These are phyloP conservation scores for Vitis hybrid DNA, from an alignment of 177 flowering plant genomes.

Conservation along the genomic window DNA sequence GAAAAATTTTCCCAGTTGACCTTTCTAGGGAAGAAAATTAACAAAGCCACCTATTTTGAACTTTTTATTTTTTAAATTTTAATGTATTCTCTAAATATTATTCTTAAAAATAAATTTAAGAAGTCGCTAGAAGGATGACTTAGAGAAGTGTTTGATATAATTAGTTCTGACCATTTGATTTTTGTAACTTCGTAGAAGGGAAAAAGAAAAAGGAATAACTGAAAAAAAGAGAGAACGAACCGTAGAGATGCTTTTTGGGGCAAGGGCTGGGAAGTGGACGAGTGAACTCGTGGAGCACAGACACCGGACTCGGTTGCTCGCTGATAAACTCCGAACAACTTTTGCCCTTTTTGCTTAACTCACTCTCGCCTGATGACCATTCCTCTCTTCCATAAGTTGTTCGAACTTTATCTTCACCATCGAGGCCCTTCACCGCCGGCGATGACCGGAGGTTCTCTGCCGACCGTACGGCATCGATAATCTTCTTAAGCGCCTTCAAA, in stretches of 20 bases:
- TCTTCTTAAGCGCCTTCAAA: conserved; percentile 57
- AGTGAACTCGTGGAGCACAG: conserved; percentile 43
- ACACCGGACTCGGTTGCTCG: conserved; percentile 63
- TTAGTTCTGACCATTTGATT: too few species aligned
- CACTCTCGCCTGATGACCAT: neutral
- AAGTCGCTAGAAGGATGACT: too few species aligned
- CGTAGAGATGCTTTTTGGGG: neutral
- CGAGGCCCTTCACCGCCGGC: neutral
- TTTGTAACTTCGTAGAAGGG: too few species aligned
- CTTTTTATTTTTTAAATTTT: too few species aligned
- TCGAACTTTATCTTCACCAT: neutral
- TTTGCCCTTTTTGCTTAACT: conserved; percentile 6
- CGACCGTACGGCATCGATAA: conserved; percentile 50
- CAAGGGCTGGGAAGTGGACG: conserved; percentile 6
- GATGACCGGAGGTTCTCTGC: conserved; percentile 14
- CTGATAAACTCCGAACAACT: conserved; percentile 16
- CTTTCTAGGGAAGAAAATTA: too few species aligned
- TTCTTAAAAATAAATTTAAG: too few species aligned
- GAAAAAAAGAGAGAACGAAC: conserved; percentile 1
- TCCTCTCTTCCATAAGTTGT: too few species aligned
- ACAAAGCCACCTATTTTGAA: too few species aligned
- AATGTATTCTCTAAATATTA: too few species aligned
- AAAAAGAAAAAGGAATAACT: neutral
- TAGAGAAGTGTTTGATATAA: too few species aligned
- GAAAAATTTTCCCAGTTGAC: too few species aligned